Percentiles rank a stretch among this genome's conserved stretches.
Conservation (phyloP, 768 basidiomycete genomes). For the Lentinula raphanica region DNA sequence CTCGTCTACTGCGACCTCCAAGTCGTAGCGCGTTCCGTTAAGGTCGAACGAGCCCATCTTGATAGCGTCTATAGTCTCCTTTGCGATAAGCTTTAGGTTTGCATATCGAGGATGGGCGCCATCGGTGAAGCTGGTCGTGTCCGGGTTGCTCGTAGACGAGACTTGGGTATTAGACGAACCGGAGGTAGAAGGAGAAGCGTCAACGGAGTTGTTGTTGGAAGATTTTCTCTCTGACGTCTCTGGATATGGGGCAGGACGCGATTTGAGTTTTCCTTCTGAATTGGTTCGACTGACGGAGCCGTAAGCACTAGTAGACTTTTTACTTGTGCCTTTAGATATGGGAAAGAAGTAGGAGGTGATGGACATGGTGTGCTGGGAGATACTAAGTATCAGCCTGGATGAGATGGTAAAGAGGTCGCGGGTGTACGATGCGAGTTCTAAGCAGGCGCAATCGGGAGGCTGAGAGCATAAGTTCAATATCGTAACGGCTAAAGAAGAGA, state of each 20-base stretch:
- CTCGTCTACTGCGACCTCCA: conserved; percentile 19
- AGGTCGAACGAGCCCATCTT: conserved; percentile 35
- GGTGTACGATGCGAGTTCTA: background rate
- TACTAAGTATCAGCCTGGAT: too few relatives aligned
- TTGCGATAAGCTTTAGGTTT: conserved; percentile 38
- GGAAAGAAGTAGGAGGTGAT: conserved; percentile 2
- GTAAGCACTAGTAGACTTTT: background rate
- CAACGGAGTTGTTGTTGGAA: too few relatives aligned
- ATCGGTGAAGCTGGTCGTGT: background rate
- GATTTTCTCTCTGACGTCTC: background rate
- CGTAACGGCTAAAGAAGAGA: background rate
- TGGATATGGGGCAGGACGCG: background rate
- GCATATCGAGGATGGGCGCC: background rate
- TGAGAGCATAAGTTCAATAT: background rate
- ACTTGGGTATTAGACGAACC: background rate
- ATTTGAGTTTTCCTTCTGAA: background rate
- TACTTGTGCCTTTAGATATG: background rate
- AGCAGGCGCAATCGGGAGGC: background rate
- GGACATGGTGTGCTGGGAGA: background rate
- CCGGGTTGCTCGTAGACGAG: background rate
- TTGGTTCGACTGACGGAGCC: background rate
- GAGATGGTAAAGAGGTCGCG: background rate
- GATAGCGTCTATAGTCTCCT: conserved; percentile 45
- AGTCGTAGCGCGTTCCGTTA: conserved; percentile 24
- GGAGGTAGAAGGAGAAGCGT: too few relatives aligned